phyloP scores from a whole-genome alignment of 306 rosid species.

The Trifolium fragiferum region DNA sequence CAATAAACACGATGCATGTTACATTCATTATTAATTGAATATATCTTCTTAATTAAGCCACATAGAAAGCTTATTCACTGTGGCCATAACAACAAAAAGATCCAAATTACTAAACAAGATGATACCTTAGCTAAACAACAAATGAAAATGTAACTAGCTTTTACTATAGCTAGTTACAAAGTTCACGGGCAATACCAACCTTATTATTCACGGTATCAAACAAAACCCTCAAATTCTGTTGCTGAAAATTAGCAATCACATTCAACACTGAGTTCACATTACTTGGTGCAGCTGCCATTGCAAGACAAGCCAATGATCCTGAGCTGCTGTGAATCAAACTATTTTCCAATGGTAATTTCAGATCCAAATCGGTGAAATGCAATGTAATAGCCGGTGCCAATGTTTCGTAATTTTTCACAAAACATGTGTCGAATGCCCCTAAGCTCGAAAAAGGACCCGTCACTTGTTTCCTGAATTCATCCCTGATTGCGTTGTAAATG shows the following conservation, averaged over 20 bases:
- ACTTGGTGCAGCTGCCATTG: conserved; percentile 84
- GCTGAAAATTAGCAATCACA: conserved; percentile 91
- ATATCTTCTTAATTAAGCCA: neutral
- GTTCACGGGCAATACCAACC: conserved; percentile 82
- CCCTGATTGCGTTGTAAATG: conserved; percentile 68
- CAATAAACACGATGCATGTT: neutral
- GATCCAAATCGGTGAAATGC: conserved; percentile 62
- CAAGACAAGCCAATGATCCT: conserved; percentile 80
- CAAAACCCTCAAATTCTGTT: conserved; percentile 86
- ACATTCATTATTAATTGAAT: neutral
- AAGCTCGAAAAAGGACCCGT: conserved; percentile 61
- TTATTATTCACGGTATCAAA: conserved; percentile 74
- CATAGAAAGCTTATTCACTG: neutral
- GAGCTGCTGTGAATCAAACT: conserved; percentile 87
- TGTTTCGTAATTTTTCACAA: conserved; percentile 51
- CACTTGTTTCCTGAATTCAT: conserved; percentile 83
- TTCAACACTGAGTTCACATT: conserved; percentile 88
- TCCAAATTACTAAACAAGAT: neutral
- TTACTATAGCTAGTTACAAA: neutral
- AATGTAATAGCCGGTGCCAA: conserved; percentile 64
- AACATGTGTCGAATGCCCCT: conserved; percentile 92
- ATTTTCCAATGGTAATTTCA: conserved; percentile 75
- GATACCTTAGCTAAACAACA: neutral
- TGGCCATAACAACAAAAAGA: neutral
- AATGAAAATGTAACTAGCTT: neutral